Evolutionary conservation across 1,139 yeast species (phyloP), one percentile per base, ranked within the genome.

Genomic region (Insectozyma bohioensis): DNA sequence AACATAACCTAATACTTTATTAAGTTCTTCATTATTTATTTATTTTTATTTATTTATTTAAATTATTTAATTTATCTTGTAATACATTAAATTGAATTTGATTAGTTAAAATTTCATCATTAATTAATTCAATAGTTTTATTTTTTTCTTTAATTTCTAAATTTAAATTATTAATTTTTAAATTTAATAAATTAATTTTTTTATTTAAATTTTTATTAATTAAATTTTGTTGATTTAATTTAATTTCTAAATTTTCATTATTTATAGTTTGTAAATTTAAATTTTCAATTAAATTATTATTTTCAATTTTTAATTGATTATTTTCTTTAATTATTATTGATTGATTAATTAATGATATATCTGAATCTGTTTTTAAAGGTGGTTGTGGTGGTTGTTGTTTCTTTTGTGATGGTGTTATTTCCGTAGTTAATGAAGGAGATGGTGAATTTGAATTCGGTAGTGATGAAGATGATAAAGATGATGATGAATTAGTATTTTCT

Each of bases 1-100:
- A n/a, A n/a, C n/a, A n/a, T n/a, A n/a, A n/a, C n/a, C n/a, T n/a
- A n/a, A n/a, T n/a, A n/a, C n/a, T n/a, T n/a, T n/a, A n/a, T n/a
- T n/a, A n/a, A n/a, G n/a, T n/a, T n/a, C n/a, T n/a, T n/a, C n/a
- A n/a, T n/a, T n/a, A n/a, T n/a, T n/a, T n/a, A n/a, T n/a, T n/a
- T n/a, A n/a, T n/a, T n/a, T n/a, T n/a, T n/a, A n/a, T n/a, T n/a
- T n/a, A n/a, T n/a, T n/a, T n/a, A n/a, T n/a, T n/a, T n/a, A n/a
- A n/a, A n/a, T n/a, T n/a, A n/a, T n/a, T n/a, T 6, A 72, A 54
- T 39, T 62, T 63, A 5, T 70, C 72, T 23, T 64, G 72, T 30
- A 81, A 55, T 15, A 85, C 70, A 44, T 83, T 85, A 41, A 77
- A 73, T 52, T 84, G 94, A 33, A 87, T 79, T 48, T 80, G 85